phyloP scores from a whole-genome alignment of 148 eudicot genomes.

The Rhododendron williamsianum region DNA sequence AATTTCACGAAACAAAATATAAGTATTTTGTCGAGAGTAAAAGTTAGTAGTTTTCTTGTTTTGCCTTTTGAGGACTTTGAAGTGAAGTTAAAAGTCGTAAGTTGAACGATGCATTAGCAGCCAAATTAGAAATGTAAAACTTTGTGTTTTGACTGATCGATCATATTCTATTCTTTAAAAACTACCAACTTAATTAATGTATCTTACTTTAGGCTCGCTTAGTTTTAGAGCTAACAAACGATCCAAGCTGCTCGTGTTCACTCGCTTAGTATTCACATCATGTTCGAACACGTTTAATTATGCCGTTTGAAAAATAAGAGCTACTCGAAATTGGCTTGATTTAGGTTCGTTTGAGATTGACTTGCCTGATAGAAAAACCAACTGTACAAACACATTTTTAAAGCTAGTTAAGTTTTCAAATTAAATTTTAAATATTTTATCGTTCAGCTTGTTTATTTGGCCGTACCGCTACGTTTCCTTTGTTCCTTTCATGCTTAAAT shows the following conservation, averaged over 20 bases:
- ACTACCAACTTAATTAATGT: neutral
- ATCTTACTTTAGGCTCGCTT: neutral
- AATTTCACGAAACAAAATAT: neutral
- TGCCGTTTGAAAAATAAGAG: neutral
- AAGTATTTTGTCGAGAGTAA: neutral
- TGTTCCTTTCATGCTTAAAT: neutral
- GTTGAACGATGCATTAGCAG: slow-evolving; percentile 3
- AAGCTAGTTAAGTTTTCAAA: neutral
- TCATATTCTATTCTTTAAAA: neutral
- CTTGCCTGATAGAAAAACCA: neutral
- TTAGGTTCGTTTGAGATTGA: neutral
- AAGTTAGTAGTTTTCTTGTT: neutral
- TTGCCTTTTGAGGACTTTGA: neutral
- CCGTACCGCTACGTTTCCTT: neutral
- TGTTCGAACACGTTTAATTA: neutral
- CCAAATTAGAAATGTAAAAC: neutral
- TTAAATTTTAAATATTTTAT: neutral
- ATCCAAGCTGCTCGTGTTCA: neutral
- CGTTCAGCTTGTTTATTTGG: neutral
- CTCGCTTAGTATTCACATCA: no score
- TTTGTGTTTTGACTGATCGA: neutral
- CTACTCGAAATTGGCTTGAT: neutral
- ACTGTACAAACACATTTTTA: neutral
- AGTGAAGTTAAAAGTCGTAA: neutral
- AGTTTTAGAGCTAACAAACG: neutral